Evolutionary conservation across 257 asterid genomes (phyloP).

Genomic region (Voacanga thouarsii): DNA sequence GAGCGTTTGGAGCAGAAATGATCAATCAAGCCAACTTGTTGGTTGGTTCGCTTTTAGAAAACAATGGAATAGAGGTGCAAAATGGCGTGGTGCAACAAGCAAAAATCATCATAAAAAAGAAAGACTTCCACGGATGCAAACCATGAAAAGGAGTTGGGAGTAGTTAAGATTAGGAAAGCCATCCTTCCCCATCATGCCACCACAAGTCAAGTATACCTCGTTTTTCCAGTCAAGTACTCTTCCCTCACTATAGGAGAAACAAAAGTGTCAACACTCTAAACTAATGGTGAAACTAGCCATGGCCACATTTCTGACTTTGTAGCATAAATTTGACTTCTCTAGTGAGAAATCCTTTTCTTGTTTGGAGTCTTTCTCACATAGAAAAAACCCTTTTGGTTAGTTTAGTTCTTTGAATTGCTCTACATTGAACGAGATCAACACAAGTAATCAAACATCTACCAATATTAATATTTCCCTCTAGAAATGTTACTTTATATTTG

Average conservation of each 20-base stretch:
- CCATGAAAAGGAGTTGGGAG: neutral
- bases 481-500: too few relatives aligned
- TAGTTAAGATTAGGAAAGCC: neutral
- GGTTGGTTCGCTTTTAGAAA: too few relatives aligned
- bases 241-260: neutral
- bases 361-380: neutral
- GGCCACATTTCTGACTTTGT: conserved; percentile 7
- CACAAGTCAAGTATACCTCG: conserved; percentile 5
- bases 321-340: conserved; percentile 14
- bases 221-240: conserved; percentile 11
- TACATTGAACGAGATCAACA: too few relatives aligned
- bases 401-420: too few relatives aligned
- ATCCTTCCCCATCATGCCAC: neutral
- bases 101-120: neutral
- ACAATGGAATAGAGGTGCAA: too few relatives aligned
- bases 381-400: neutral
- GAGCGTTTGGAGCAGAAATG: too few relatives aligned
- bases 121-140: neutral
- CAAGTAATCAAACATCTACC: too few relatives aligned
- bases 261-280: neutral
- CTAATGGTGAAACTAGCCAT: neutral
- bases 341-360: neutral
- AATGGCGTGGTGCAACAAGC: neutral
- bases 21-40: too few relatives aligned
- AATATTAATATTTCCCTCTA: too few relatives aligned